Conservation (phyloP, 805 yeast species). For the Torulaspora delbrueckii region DNA sequence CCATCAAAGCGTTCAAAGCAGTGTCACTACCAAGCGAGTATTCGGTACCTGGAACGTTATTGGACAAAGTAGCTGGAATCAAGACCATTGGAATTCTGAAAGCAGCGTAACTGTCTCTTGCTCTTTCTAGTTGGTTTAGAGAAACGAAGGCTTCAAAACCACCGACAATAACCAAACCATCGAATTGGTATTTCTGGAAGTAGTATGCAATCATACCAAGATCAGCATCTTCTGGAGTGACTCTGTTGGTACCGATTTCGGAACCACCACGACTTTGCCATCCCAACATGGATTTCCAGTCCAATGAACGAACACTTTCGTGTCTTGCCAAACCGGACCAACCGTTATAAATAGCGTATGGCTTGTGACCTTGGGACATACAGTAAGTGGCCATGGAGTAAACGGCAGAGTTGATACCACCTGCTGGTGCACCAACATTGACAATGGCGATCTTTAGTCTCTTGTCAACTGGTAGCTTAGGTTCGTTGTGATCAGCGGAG, state of each 20-base stretch:
- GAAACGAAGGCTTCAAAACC: constrained; percentile 80
- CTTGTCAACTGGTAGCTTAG: constrained; percentile 49
- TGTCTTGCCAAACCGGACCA: constrained; percentile 64
- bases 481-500: constrained; percentile 61
- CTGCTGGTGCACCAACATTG: constrained; percentile 77
- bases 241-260: constrained; percentile 75
- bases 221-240: constrained; percentile 60
- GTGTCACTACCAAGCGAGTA: constrained; percentile 74
- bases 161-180: constrained; percentile 71
- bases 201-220: constrained; percentile 68
- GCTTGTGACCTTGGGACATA: constrained; percentile 68
- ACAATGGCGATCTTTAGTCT: constrained; percentile 63
- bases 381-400: constrained; percentile 71
- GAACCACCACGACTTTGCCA: constrained; percentile 78
- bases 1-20: constrained; percentile 62
- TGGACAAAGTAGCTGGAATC: constrained; percentile 75
- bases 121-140: constrained; percentile 57
- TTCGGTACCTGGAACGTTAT: constrained; percentile 79
- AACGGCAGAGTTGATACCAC: constrained; percentile 74
- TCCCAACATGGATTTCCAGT: constrained; percentile 66
- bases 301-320: constrained; percentile 53
- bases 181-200: constrained; percentile 60
- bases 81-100: constrained; percentile 74
- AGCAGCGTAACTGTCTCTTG: constrained; percentile 58
- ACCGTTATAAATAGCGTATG: constrained; percentile 70